phyloP scores from a whole-genome alignment of 2,329 filamentous ascomycete species.

The Metarhizium robertsii region DNA sequence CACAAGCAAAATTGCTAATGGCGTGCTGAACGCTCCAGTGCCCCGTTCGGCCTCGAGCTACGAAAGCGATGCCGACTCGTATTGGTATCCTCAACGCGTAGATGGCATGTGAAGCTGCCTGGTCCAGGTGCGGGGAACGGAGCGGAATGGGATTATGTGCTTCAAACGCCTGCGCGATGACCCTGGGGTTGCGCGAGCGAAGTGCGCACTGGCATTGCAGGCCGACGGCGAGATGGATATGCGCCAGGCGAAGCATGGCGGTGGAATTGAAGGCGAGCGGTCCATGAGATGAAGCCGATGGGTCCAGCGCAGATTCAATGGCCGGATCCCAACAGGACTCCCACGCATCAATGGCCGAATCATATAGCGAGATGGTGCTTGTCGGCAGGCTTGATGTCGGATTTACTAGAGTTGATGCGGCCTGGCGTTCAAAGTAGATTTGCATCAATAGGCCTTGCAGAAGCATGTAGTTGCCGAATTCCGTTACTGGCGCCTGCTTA shows the following conservation, averaged over 20 bases:
- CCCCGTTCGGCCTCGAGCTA: too few species aligned
- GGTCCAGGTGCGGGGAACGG: too few species aligned
- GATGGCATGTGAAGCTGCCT: too few species aligned
- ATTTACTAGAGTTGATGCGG: neutral
- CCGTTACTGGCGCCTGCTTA: slow-evolving; percentile 25
- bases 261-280: slow-evolving; percentile 39
- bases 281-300: slow-evolving; percentile 39
- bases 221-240: slow-evolving; percentile 1
- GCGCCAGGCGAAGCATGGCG: slow-evolving; percentile 20
- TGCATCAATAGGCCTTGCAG: slow-evolving; percentile 45
- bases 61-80: too few species aligned
- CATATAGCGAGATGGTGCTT: slow-evolving; percentile 3
- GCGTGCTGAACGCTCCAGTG: too few species aligned
- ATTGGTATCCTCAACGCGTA: too few species aligned
- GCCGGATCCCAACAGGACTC: slow-evolving; percentile 42
- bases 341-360: slow-evolving; percentile 35
- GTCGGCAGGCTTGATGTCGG: slow-evolving; percentile 2
- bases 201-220: too few species aligned
- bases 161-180: too few species aligned
- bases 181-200: too few species aligned
- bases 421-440: slow-evolving; percentile 36
- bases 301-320: slow-evolving; percentile 38
- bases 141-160: too few species aligned
- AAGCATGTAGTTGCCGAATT: slow-evolving; percentile 43
- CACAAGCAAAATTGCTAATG: too few species aligned